A percentile compares a stretch with the other conserved stretches of the same genome.
phyloP scores from a whole-genome alignment of 768 basidiomycete species.

The Panellus pusillus region DNA sequence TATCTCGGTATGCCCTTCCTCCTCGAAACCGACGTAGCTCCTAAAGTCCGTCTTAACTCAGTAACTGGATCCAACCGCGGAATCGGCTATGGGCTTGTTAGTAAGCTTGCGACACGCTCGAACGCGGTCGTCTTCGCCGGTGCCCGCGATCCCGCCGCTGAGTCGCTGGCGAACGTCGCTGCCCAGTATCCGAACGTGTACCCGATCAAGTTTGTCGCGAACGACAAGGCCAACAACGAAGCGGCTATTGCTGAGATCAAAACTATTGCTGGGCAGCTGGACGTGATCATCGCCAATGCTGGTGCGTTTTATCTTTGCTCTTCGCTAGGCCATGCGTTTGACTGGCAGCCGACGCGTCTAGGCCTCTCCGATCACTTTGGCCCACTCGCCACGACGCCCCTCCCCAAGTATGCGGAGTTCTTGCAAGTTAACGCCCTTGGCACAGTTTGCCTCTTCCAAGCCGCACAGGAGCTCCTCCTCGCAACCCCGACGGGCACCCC shows the following conservation, averaged over 20 bases:
- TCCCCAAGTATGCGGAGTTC: neutral
- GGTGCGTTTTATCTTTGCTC: neutral
- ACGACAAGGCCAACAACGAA: neutral
- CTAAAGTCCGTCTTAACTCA: neutral
- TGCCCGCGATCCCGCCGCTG: neutral
- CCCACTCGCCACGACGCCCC: neutral
- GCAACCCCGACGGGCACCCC: neutral
- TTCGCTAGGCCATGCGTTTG: neutral
- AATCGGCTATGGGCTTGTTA: neutral
- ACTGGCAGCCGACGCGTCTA: neutral
- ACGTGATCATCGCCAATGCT: slow-evolving; percentile 4
- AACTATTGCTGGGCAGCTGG: neutral
- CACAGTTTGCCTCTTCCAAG: slow-evolving; percentile 4
- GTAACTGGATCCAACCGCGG: slow-evolving; percentile 10
- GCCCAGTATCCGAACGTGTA: slow-evolving; percentile 1
- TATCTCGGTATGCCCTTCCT: neutral
- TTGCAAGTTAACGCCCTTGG: slow-evolving; percentile 9
- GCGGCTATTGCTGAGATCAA: slow-evolving; percentile 4
- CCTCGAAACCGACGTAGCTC: neutral
- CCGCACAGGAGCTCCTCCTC: slow-evolving; percentile 1
- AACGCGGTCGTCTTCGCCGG: too few relatives aligned
- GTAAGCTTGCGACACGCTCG: neutral
- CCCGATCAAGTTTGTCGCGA: slow-evolving; percentile 1
- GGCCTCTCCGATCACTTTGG: neutral
- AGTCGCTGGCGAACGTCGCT: neutral